Base-by-base conservation (phyloP, 2,329 filamentous ascomycete species). In the Nemania diffusa region DNA sequence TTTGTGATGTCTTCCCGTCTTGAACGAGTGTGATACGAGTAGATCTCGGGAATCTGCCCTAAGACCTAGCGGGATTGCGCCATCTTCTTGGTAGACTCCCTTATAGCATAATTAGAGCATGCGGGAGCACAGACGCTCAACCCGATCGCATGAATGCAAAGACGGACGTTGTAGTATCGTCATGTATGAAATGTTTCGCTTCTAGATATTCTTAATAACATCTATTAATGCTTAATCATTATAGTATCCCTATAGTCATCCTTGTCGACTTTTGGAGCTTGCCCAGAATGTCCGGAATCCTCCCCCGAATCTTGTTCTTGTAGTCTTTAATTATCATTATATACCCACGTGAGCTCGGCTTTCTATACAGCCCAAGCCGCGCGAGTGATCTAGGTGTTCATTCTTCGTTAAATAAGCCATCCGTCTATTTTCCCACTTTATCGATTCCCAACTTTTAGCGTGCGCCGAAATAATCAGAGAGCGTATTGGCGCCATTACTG, bases 11-110 rank as follows among this genome's bases (percentile, higher is more conserved):
- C 3, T 51, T 56, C 7, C 44, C 15, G 52, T 57, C 50, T 50
- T 64, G n/a, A 26, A 40, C 4, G 20, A 46, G 55, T 67, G 56
- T 64, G 55, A 64, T 61, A 64, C 56, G 60, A 44, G 61, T 57
- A 60, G 61, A 67, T 67, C 65, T 56, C 37, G 46, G 29, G n/a
- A 48, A 63, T 63, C 48, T 48, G 4, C 27, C 20, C 26, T 13
- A 24, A 15, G n/a, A 34, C 34, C 20, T 27, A n/a, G 15, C 46
- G 44, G 50, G 32, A 37, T 17, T 37, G 29, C 34, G 40, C 15
- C 61, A 51, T 52, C 34, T 42, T 24, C 17, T 17, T 17, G 29
- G 32, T 7, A 50, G 9, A 51, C 15, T 22, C 24, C 46, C 50
- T 44, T 42, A 59, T 58, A 58, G 59, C 40, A 32, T 37, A 27